Conservation (phyloP, 495 filamentous ascomycete species). For the Aspergillus leporis region DNA sequence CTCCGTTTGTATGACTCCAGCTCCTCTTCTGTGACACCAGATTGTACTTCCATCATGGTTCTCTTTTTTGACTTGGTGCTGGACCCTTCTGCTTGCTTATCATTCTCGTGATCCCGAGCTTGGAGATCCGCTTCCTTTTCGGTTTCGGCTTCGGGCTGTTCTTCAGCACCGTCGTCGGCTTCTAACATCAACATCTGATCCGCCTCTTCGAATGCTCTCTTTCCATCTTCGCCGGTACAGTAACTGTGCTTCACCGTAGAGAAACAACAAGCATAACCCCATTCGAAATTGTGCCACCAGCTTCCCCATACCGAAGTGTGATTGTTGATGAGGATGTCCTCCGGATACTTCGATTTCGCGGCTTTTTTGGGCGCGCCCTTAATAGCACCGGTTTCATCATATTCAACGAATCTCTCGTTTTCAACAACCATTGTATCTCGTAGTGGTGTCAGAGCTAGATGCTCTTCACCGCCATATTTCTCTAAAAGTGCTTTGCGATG, state of each 20-base stretch:
- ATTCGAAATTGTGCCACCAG: slow-evolving; percentile 94
- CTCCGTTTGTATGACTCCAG: slow-evolving; percentile 80
- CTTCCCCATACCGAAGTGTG: slow-evolving; percentile 94
- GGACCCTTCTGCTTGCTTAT: slow-evolving; percentile 11
- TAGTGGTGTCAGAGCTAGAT: slow-evolving; percentile 60
- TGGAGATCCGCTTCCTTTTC: slow-evolving; percentile 31
- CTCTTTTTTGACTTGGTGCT: slow-evolving; percentile 59
- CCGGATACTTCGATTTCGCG: slow-evolving; percentile 84
- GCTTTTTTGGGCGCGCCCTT: slow-evolving; percentile 79
- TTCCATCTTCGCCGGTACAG: slow-evolving; percentile 89
- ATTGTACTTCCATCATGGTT: slow-evolving; percentile 69
- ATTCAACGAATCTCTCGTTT: slow-evolving; percentile 90
- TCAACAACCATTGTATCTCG: slow-evolving; percentile 70
- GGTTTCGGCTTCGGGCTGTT: slow-evolving; percentile 19
- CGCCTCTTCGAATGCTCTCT: slow-evolving; percentile 66
- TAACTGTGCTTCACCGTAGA: slow-evolving; percentile 94
- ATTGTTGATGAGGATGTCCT: slow-evolving; percentile 87
- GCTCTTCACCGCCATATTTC: slow-evolving; percentile 79
- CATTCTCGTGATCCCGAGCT: slow-evolving; percentile 29
- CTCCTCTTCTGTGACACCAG: slow-evolving; percentile 75
- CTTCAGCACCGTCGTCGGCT: slow-evolving; percentile 34
- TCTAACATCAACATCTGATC: slow-evolving; percentile 54
- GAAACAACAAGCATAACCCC: slow-evolving; percentile 98
- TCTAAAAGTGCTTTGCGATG: slow-evolving; percentile 72
- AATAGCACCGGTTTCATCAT: slow-evolving; percentile 84